A percentile compares a stretch with the other conserved stretches of the same genome.
phyloP scores from a whole-genome alignment of 1,284 basidiomycete genomes.

The Cryptococcus floricola region DNA sequence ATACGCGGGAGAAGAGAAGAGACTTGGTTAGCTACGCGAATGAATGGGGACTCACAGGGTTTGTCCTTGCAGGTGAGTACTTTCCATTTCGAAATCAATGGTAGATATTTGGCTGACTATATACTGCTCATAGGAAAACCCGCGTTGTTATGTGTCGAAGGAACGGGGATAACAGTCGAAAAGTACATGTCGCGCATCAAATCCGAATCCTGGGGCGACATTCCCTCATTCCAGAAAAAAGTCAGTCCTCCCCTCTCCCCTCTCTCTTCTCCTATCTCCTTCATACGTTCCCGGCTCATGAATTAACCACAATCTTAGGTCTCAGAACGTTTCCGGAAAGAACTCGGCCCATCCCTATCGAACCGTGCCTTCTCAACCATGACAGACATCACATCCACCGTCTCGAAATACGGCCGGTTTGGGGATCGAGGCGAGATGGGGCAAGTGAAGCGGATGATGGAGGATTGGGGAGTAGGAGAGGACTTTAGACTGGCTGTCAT shows the following conservation, averaged over 20 bases:
- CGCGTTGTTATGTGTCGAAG: constrained; percentile 50
- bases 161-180: constrained; percentile 40
- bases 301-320: constrained; percentile 29
- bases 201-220: constrained; percentile 50
- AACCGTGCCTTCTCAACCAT: constrained; percentile 44
- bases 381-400: constrained; percentile 48
- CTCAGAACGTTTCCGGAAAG: constrained; percentile 47
- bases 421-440: constrained; percentile 52
- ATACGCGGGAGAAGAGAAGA: constrained; percentile 46
- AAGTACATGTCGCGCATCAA: constrained; percentile 51
- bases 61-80: constrained; percentile 47
- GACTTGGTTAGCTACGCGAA: constrained; percentile 49
- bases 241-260: constrained; percentile 19
- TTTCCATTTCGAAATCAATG: neutral
- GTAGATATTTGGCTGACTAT: neutral
- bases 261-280: too few relatives aligned
- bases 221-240: constrained; percentile 51
- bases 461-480: constrained; percentile 47
- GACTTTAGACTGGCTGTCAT: constrained; percentile 47
- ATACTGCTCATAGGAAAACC: constrained; percentile 45
- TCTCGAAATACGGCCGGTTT: constrained; percentile 45
- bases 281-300: neutral
- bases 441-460: constrained; percentile 48
- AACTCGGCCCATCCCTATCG: constrained; percentile 15
- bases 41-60: constrained; percentile 46